Evolutionary conservation across 2,329 filamentous ascomycete genomes (phyloP).

Genomic region (Torrubiella hemipterigena): DNA sequence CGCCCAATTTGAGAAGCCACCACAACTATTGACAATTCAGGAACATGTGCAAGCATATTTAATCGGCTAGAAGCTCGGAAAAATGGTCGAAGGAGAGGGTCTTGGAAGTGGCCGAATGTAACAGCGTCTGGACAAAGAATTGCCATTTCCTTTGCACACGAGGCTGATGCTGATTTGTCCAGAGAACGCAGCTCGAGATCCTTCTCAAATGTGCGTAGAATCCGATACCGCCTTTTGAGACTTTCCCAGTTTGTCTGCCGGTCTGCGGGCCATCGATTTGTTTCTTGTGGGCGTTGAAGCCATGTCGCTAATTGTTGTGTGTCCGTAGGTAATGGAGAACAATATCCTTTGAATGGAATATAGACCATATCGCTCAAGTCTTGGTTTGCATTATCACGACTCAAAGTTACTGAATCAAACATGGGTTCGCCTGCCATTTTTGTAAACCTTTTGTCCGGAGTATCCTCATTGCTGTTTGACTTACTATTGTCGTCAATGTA

Average conservation of each 20-base stretch:
- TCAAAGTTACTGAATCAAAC: too few species aligned
- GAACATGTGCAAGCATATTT: conserved; percentile 52
- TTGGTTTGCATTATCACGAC: too few species aligned
- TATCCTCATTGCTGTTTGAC: too few species aligned
- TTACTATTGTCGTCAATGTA: too few species aligned
- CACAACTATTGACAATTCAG: conserved; percentile 58
- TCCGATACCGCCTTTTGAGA: conserved; percentile 12
- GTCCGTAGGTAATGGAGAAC: conserved; percentile 9
- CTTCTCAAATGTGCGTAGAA: conserved; percentile 36
- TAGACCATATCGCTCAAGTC: conserved; percentile 27
- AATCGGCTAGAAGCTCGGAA: conserved; percentile 28
- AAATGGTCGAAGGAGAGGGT: conserved; percentile 10
- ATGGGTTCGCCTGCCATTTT: too few species aligned
- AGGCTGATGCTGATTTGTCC: conserved; percentile 5
- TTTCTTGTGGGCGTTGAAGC: conserved; percentile 7
- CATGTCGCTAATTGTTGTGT: conserved; percentile 10
- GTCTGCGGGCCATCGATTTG: neutral
- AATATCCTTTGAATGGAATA: conserved; percentile 19
- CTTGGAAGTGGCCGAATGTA: conserved; percentile 13
- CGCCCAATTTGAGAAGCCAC: conserved; percentile 55
- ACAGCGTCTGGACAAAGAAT: conserved; percentile 19
- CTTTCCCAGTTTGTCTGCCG: neutral
- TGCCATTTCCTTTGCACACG: conserved; percentile 15
- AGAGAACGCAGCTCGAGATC: conserved; percentile 35
- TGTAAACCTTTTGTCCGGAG: too few species aligned